Base-by-base conservation (phyloP, 2,329 filamentous ascomycete genomes). In the Pseudogymnoascus sp. region DNA sequence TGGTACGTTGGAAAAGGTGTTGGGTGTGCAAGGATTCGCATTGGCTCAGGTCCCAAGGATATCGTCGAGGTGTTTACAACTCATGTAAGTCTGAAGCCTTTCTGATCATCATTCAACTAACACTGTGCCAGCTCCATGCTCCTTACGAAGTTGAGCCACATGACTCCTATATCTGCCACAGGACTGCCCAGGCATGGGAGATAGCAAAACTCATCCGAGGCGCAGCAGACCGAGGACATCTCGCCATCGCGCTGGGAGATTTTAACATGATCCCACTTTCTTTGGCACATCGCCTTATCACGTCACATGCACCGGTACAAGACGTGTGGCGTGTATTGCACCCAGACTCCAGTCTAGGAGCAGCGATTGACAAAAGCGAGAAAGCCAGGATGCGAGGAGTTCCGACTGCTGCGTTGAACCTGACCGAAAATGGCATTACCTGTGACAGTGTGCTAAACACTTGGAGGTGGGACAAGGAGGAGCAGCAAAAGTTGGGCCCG, bases 1-100 rank as follows among this genome's bases (percentile, higher is more conserved):
- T 97, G 93, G 91, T 97, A 86, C 70, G 92, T 97, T 8, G 94
- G 94, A 0, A 97, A 97, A 73, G 94, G 94, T 14, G 86, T 97
- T 41, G 94, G 93, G 6, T 88, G 84, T 70, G 93, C 93, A 2
- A 82, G 83, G 64, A 88, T 97, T 67, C 79, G 89, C 3, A 87
- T 88, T 66, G 90, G 90, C 0, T 76, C 81, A 0, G 80, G 76
- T 1, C 72, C 74, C 47, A 81, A 82, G 62, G 88, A 94, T 66
- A 76, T 92, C 9, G 79, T 91, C 16, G 91, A 97, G 70, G 90
- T 97, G 1, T 97, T 97, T 72, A 93, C 90, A 72, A 97, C 94
- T 16, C 93, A 96, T 79, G 84, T 87, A 74, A 79, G 72, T 32
- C 28, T 14, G 0, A 14, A 4, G 22, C 6, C 41, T 28, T 50